These are phyloP conservation scores for Botrytis porri DNA, from an alignment of 2,329 filamentous ascomycete genomes.

Conservation along the genomic window DNA sequence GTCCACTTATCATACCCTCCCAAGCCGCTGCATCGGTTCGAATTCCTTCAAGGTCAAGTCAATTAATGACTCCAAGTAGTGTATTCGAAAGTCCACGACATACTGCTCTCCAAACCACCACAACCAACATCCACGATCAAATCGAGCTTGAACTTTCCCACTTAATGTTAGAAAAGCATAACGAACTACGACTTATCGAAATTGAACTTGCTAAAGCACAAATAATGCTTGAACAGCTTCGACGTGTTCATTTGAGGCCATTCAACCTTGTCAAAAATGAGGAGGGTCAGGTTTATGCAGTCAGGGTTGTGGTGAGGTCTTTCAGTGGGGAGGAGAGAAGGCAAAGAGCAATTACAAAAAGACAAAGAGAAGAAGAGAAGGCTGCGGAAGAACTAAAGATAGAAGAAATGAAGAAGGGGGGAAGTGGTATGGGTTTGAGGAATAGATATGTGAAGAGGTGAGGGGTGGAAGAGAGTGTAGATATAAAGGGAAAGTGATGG, in stretches of 20 bases:
- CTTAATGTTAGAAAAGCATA: conserved; percentile 81
- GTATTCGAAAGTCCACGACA: neutral
- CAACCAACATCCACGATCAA: neutral
- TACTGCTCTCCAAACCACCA: neutral
- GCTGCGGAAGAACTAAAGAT: neutral
- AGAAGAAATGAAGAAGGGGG: neutral
- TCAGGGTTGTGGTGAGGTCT: neutral
- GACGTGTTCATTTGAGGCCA: conserved; percentile 86
- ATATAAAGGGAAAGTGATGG: neutral
- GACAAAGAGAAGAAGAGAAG: neutral
- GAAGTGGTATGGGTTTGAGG: conserved; percentile 1
- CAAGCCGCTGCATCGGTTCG: rapidly evolving
- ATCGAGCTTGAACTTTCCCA: neutral
- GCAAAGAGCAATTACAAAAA: neutral
- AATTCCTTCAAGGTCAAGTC: neutral
- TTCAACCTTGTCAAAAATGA: conserved; percentile 61
- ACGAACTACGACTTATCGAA: conserved; percentile 89
- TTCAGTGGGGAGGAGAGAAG: neutral
- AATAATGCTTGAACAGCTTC: conserved; percentile 85
- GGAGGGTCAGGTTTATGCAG: conserved; percentile 48
- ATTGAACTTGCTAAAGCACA: conserved; percentile 96
- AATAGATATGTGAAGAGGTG: neutral
- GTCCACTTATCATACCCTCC: no score
- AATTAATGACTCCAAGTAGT: neutral
- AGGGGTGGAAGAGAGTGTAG: neutral